Percentiles rank a stretch among this genome's conserved stretches.
These are phyloP conservation scores for Colletotrichum liriopes DNA, from an alignment of 2,329 filamentous ascomycete genomes.

Conservation along the genomic window DNA sequence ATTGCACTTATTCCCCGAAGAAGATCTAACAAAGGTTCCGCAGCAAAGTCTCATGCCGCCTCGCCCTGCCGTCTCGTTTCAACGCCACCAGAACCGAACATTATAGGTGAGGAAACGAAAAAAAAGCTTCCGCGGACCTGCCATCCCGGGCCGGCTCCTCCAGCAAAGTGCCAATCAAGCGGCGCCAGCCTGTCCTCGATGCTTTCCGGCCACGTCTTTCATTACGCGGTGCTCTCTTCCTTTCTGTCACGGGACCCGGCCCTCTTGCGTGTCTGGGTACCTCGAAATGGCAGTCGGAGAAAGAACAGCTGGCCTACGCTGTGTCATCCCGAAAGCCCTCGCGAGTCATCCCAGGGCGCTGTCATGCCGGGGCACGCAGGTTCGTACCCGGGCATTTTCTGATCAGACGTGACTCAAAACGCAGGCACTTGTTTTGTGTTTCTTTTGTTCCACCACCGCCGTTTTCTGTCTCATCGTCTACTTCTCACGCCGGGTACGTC, in stretches of 20 bases:
- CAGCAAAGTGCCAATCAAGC: not conserved
- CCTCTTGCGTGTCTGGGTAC: slow-evolving; percentile 14
- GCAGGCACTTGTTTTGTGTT: slow-evolving; percentile 33
- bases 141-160: not conserved
- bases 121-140: slow-evolving; percentile 30
- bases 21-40: slow-evolving; percentile 12
- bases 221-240: not conserved
- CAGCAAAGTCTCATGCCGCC: not conserved
- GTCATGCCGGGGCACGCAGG: not conserved
- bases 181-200: not conserved
- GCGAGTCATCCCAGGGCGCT: slow-evolving; percentile 29
- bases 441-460: slow-evolving; percentile 20
- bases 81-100: slow-evolving; percentile 13
- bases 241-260: slow-evolving; percentile 4
- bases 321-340: slow-evolving; percentile 33
- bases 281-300: slow-evolving; percentile 5
- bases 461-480: slow-evolving; percentile 20
- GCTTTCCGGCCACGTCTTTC: not conserved
- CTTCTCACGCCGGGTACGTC: slow-evolving; percentile 6
- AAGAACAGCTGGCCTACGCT: slow-evolving; percentile 38
- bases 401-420: slow-evolving; percentile 35
- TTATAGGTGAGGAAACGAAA: slow-evolving; percentile 11
- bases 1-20: not conserved
- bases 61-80: slow-evolving; percentile 22
- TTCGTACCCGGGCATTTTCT: slow-evolving; percentile 9